These are phyloP conservation scores for Suhomyces atakaporum DNA, from an alignment of 1,139 yeast genomes.

Conservation along the genomic window DNA sequence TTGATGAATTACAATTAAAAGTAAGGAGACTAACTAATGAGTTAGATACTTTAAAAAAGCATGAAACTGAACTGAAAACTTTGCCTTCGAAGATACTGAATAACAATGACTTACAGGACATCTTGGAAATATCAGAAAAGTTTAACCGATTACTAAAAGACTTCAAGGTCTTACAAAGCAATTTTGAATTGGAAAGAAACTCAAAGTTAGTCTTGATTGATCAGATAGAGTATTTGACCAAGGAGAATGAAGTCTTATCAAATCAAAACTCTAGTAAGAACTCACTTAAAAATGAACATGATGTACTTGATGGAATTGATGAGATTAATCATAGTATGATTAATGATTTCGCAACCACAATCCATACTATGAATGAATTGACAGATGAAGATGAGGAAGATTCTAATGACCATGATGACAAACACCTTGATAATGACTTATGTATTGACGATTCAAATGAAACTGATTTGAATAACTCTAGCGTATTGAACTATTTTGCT, in stretches of 20 bases:
- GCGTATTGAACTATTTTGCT: constrained; percentile 23
- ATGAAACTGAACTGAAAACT: constrained; percentile 10
- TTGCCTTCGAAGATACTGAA: background rate
- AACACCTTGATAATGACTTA: constrained; percentile 12
- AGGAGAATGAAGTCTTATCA: constrained; percentile 36
- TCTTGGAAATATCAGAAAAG: constrained; percentile 23
- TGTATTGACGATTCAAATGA: constrained; percentile 16
- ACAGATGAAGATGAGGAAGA: constrained; percentile 26
- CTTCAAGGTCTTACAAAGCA: constrained; percentile 42
- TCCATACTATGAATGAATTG: constrained; percentile 28
- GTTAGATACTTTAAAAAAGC: constrained; percentile 15
- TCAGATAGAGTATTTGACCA: constrained; percentile 52
- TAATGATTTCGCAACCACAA: constrained; percentile 19
- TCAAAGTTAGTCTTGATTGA: constrained; percentile 55
- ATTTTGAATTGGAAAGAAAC: constrained; percentile 50
- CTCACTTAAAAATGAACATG: constrained; percentile 14
- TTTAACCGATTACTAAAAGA: constrained; percentile 37
- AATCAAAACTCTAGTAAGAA: constrained; percentile 15
- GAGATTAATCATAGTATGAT: constrained; percentile 17
- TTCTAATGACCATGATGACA: constrained; percentile 9
- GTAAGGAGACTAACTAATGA: constrained; percentile 29
- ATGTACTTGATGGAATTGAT: constrained; percentile 13
- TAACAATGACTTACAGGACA: constrained; percentile 14
- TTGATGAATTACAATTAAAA: constrained; percentile 34
- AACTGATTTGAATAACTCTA: constrained; percentile 18